These are phyloP conservation scores for Rhinocladiella mackenziei DNA, from an alignment of 2,329 filamentous ascomycete genomes.

Conservation along the genomic window DNA sequence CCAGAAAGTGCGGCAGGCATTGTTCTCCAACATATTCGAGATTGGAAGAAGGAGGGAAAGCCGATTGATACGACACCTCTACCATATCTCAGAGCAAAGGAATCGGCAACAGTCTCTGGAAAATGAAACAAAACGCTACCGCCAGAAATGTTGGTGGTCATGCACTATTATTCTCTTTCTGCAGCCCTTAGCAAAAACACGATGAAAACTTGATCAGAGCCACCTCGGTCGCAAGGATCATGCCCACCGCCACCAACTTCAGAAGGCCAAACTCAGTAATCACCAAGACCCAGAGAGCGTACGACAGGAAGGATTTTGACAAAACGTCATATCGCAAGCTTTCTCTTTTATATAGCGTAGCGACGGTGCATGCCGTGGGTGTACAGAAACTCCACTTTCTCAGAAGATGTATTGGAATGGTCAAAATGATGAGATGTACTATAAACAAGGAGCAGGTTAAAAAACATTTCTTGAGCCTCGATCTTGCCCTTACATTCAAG, in stretches of 20 bases:
- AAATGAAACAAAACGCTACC: not conserved
- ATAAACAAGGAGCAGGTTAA: conserved; percentile 1
- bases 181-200: too few relatives aligned
- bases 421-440: conserved; percentile 4
- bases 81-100: conserved; percentile 19
- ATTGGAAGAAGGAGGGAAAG: conserved; percentile 59
- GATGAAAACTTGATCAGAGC: too few relatives aligned
- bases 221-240: too few relatives aligned
- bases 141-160: too few relatives aligned
- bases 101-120: not conserved
- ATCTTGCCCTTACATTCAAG: conserved; percentile 13
- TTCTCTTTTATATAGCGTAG: conserved; percentile 10
- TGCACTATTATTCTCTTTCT: too few relatives aligned
- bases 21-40: conserved; percentile 79
- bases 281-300: too few relatives aligned
- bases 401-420: conserved; percentile 7
- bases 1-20: conserved; percentile 78
- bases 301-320: too few relatives aligned
- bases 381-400: conserved; percentile 20
- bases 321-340: too few relatives aligned
- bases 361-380: conserved; percentile 6
- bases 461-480: conserved; percentile 1
- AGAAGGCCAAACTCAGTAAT: too few relatives aligned
- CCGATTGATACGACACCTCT: conserved; percentile 46
- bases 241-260: too few relatives aligned